phyloP scores from a whole-genome alignment of 768 basidiomycete species.

The Collybiopsis confluens region DNA sequence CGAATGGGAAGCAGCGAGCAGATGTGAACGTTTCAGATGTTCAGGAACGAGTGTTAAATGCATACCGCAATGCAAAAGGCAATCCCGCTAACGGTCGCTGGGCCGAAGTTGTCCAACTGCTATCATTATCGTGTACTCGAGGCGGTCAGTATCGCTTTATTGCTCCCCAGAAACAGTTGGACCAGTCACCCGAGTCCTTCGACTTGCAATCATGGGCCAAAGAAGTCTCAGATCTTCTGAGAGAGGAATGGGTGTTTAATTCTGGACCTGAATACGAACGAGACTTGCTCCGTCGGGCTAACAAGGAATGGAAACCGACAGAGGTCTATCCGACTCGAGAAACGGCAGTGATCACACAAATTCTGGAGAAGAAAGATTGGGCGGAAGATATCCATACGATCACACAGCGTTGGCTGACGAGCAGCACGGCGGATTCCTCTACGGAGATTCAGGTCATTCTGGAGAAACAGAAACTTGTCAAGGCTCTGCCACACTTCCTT shows the following conservation, averaged over 20 bases:
- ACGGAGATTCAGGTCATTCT: not conserved
- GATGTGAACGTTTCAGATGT: not conserved
- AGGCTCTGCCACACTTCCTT: not conserved
- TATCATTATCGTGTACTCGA: not conserved
- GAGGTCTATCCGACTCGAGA: not conserved
- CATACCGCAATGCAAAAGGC: not conserved
- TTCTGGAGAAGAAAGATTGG: conserved; percentile 7
- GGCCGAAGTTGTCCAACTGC: not conserved
- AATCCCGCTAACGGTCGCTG: conserved; percentile 1
- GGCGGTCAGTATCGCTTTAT: not conserved
- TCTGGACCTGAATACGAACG: conserved; percentile 2
- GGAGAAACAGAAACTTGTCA: conserved; percentile 2
- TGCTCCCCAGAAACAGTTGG: not conserved
- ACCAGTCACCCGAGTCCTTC: not conserved
- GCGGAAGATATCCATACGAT: not conserved
- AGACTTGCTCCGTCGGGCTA: not conserved
- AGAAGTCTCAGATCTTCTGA: not conserved
- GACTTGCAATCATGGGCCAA: not conserved
- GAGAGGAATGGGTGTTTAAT: not conserved
- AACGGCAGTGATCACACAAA: not conserved
- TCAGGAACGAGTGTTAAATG: not conserved
- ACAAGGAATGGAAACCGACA: not conserved
- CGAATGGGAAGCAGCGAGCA: not conserved
- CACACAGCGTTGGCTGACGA: not conserved
- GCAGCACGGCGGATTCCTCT: not conserved